Evolutionary conservation across 2,329 filamentous ascomycete genomes (phyloP).

Genomic region (Elsinoe necatrix): DNA sequence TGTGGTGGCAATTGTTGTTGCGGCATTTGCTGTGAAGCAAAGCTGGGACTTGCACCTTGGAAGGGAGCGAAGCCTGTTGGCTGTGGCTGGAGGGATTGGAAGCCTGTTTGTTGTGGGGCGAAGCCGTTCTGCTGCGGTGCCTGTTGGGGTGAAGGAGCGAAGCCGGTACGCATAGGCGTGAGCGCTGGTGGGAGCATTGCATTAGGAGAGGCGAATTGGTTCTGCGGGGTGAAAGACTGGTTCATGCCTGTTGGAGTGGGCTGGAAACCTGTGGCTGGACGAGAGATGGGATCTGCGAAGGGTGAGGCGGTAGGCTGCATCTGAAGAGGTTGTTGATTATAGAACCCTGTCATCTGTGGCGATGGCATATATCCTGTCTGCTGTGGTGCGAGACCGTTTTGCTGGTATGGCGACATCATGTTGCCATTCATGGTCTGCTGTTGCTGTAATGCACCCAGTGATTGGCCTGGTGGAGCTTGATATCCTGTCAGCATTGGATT

Average conservation of each 20-base stretch:
- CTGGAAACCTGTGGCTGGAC: slow-evolving; percentile 43
- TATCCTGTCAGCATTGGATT: slow-evolving; percentile 79
- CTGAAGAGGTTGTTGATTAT: slow-evolving; percentile 40
- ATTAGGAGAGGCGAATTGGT: slow-evolving; percentile 40
- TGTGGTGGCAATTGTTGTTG: not conserved
- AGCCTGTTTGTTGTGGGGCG: slow-evolving; percentile 38
- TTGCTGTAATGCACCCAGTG: slow-evolving; percentile 56
- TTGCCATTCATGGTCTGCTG: slow-evolving; percentile 30
- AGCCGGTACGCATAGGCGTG: slow-evolving; percentile 45
- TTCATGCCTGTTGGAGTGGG: slow-evolving; percentile 28
- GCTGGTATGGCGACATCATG: slow-evolving; percentile 30
- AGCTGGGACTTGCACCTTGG: not conserved
- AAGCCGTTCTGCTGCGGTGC: slow-evolving; percentile 26
- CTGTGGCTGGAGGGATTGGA: slow-evolving; percentile 51
- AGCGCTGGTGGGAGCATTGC: slow-evolving; percentile 34
- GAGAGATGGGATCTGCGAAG: slow-evolving; percentile 48
- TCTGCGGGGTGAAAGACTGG: slow-evolving; percentile 25
- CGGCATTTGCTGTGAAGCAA: not conserved
- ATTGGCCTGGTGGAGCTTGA: slow-evolving; percentile 59
- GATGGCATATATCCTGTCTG: slow-evolving; percentile 38
- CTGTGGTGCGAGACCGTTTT: slow-evolving; percentile 32
- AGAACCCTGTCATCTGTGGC: slow-evolving; percentile 27
- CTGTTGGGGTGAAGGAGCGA: slow-evolving; percentile 22
- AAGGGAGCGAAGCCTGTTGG: slow-evolving; percentile 34
- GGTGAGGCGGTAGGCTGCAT: slow-evolving; percentile 40